These are phyloP conservation scores for Scleroderma bovista DNA, from an alignment of 768 basidiomycete species.

Conservation along the genomic window DNA sequence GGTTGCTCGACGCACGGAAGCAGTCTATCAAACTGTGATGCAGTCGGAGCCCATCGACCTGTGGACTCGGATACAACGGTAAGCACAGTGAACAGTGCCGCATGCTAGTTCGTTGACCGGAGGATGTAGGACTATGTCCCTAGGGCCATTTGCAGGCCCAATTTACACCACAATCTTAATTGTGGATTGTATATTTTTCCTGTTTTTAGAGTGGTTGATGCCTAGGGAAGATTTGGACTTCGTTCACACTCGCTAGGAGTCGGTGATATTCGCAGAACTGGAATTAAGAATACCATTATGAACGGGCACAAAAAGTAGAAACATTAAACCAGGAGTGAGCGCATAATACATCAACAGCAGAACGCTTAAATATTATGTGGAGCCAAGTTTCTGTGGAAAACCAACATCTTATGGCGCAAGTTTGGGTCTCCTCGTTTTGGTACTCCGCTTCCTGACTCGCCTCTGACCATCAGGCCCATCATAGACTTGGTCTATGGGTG, in stretches of 20 bases:
- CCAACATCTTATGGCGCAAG: slow-evolving; percentile 4
- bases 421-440: slow-evolving; percentile 17
- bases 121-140: slow-evolving; percentile 56
- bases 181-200: slow-evolving; percentile 85
- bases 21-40: slow-evolving; percentile 71
- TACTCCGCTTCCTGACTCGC: slow-evolving; percentile 18
- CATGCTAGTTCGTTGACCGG: neutral
- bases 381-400: neutral
- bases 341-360: neutral
- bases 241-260: slow-evolving; percentile 62
- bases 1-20: slow-evolving; percentile 76
- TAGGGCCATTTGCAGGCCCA: slow-evolving; percentile 77
- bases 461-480: slow-evolving; percentile 21
- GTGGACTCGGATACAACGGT: slow-evolving; percentile 78
- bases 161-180: slow-evolving; percentile 87
- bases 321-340: neutral
- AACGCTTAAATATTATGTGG: neutral
- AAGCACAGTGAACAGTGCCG: slow-evolving; percentile 9
- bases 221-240: slow-evolving; percentile 75
- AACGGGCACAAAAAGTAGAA: neutral
- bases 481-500: slow-evolving; percentile 8
- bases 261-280: slow-evolving; percentile 17
- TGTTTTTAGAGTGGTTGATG: slow-evolving; percentile 78
- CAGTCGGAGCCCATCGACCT: slow-evolving; percentile 57
- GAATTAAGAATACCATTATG: neutral